phyloP scores from a whole-genome alignment of 78 protist species.

The Creolimax fragrantissima region DNA sequence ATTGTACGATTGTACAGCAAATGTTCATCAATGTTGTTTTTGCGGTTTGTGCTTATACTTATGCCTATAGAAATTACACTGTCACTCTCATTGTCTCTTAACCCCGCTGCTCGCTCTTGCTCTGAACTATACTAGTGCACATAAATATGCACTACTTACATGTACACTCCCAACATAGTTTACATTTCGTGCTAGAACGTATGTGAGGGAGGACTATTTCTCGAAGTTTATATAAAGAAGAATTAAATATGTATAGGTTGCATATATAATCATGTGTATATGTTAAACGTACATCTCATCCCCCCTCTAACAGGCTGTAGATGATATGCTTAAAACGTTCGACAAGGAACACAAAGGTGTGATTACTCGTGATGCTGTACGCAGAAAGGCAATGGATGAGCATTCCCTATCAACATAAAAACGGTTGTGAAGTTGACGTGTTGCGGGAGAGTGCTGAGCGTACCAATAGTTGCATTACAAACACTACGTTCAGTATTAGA shows the following conservation, averaged over 20 bases:
- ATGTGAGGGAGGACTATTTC: no score
- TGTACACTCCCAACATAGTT: not conserved
- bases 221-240: not conserved
- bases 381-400: not conserved
- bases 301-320: not conserved
- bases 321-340: not conserved
- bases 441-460: no score
- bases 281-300: not conserved
- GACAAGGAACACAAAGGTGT: not conserved
- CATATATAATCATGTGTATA: no score
- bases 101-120: no score
- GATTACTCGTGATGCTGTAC: not conserved
- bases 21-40: not conserved
- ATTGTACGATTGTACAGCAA: not conserved
- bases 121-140: no score
- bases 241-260: not conserved
- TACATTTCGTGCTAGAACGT: not conserved
- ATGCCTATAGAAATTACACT: not conserved
- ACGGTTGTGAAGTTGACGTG: no score
- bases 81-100: not conserved
- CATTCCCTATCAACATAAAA: no score
- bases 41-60: not conserved
- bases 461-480: no score
- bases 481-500: no score
- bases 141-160: not conserved